phyloP scores from a whole-genome alignment of 306 rosid species.

The Cicer arietinum region DNA sequence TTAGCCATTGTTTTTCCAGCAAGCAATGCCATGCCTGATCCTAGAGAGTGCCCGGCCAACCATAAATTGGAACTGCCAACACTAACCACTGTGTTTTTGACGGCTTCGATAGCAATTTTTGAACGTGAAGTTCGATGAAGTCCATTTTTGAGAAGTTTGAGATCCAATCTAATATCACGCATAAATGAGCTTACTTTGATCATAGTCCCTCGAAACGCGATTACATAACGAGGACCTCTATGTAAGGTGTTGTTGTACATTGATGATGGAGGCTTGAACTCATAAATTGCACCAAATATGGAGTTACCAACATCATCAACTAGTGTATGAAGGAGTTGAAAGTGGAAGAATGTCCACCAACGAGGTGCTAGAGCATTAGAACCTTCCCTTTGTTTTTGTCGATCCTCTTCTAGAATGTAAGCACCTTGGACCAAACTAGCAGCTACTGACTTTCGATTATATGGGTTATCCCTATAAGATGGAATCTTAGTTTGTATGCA shows the following conservation, averaged over 20 bases:
- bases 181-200: constrained; percentile 59
- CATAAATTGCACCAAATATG: constrained; percentile 83
- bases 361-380: constrained; percentile 73
- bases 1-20: constrained; percentile 85
- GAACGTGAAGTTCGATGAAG: constrained; percentile 83
- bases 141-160: constrained; percentile 61
- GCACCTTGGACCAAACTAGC: constrained; percentile 95
- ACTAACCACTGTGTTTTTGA: constrained; percentile 68
- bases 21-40: constrained; percentile 91
- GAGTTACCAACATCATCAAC: constrained; percentile 82
- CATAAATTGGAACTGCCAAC: constrained; percentile 73
- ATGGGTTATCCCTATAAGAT: constrained; percentile 62
- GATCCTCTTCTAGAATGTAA: constrained; percentile 76
- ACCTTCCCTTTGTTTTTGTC: constrained; percentile 70
- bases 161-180: constrained; percentile 75
- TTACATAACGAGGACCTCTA: constrained; percentile 69
- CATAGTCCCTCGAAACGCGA: constrained; percentile 89
- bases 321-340: constrained; percentile 65
- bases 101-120: constrained; percentile 78
- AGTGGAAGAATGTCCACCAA: constrained; percentile 91
- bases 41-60: constrained; percentile 93
- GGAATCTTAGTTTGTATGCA: constrained; percentile 8
- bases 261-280: constrained; percentile 69
- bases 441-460: constrained; percentile 80
- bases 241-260: constrained; percentile 48